Evolutionary conservation across 1,139 yeast species (phyloP), one percentile per base, ranked within the genome.

Genomic region (Pichia cactophila): DNA sequence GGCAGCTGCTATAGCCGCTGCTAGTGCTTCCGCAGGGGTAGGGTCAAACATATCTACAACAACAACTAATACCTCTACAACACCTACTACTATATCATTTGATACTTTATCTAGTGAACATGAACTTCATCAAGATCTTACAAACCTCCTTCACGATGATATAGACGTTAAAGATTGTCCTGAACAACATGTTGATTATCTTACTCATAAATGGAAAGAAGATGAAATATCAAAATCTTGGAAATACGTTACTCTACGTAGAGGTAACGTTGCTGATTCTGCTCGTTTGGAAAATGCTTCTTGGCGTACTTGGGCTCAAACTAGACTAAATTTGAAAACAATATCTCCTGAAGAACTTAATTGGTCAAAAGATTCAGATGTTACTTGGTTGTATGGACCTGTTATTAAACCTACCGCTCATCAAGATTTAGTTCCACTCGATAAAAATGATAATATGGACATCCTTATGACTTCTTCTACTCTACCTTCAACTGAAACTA

Each of bases 141-240:
- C 49, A 3, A 58, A 43, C 48, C 53, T 62, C 69, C 36, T 88
- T 16, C 89, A 86, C 60, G 98, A 92, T 67, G 98, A 92, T 67
- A 79, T 82, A 31, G 95, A 86, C 59, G 74, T 90, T 38, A 78
- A 78, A 48, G 78, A 79, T 56, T 95, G 86, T 61, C 97, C 97
- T 6, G 78, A 85, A 44, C 77, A 83, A 47, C 97, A 90, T 62
- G 98, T 92, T 16, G 98, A 92, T 69, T 92, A 92, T 66, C 74
- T 92, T 43, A 86, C 96, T 5, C 96, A 92, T 64, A 78, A 92
- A 63, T 92, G 98, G 98, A 88, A 88, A 60, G 97, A 90, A 57
- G 72, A 82, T 5, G 98, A 92, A 65, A 87, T 92, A 40, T 86
- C 95, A 14, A 86, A 86, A 58, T 87, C 96, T 38, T 92, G 98